Percentiles rank a stretch among this genome's conserved stretches.
These are phyloP conservation scores for Fusarium napiforme DNA, from an alignment of 2,329 filamentous ascomycete genomes.

Conservation along the genomic window DNA sequence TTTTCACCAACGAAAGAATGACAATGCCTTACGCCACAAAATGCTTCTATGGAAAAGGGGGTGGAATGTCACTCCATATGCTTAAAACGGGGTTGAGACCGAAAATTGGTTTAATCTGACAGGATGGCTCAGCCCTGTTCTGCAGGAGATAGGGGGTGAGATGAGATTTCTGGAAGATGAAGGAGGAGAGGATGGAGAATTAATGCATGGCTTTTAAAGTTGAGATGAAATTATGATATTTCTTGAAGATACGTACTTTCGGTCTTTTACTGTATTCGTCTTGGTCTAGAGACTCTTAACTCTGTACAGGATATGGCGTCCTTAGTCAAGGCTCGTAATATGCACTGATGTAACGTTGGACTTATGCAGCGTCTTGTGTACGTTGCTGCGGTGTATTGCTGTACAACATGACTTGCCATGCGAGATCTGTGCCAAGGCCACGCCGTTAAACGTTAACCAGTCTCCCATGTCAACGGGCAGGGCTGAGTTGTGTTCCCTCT, in stretches of 20 bases:
- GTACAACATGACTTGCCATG: conserved; percentile 13
- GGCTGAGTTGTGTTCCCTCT: neutral
- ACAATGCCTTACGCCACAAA: conserved; percentile 12
- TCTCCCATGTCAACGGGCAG: neutral
- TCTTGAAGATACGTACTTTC: neutral
- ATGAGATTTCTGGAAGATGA: conserved; percentile 3
- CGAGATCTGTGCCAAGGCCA: conserved; percentile 13
- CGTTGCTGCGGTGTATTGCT: neutral
- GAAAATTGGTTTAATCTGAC: neutral
- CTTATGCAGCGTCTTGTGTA: conserved; percentile 1
- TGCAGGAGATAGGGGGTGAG: conserved; percentile 4
- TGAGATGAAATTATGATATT: neutral
- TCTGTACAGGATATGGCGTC: neutral
- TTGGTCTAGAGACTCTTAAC: neutral
- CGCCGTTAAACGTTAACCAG: conserved; percentile 10
- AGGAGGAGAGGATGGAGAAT: neutral
- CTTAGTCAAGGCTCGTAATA: neutral
- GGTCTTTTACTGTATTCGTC: neutral
- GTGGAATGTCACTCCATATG: conserved; percentile 13
- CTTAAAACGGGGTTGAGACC: conserved; percentile 27
- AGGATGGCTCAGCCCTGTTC: neutral
- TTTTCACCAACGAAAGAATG: neutral
- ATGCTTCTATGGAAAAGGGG: neutral
- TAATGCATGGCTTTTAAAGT: neutral
- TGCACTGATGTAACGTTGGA: conserved; percentile 11